Conservation (phyloP, 2,329 filamentous ascomycete species). For the Hymenoscyphus repandus region DNA sequence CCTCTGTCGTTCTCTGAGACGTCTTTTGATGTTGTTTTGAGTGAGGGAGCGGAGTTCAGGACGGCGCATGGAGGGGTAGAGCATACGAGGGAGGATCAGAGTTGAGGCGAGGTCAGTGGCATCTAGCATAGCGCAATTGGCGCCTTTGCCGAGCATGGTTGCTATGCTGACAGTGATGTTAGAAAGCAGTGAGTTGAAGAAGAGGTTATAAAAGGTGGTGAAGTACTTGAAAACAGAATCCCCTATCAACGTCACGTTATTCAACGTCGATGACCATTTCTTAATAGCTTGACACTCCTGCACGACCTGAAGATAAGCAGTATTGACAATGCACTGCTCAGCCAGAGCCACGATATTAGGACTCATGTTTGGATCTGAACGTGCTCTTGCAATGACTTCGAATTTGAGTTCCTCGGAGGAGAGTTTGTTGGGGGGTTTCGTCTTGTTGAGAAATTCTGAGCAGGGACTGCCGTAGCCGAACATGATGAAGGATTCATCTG, state of each 20-base stretch:
- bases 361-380: slow-evolving; percentile 14
- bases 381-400: slow-evolving; percentile 18
- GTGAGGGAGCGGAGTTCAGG: slow-evolving; percentile 14
- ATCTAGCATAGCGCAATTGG: slow-evolving; percentile 28
- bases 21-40: slow-evolving; percentile 22
- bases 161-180: slow-evolving; percentile 16
- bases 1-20: slow-evolving; percentile 22
- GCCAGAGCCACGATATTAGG: slow-evolving; percentile 18
- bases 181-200: neutral
- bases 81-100: slow-evolving; percentile 7
- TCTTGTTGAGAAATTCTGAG: slow-evolving; percentile 20
- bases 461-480: slow-evolving; percentile 22
- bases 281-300: slow-evolving; percentile 22
- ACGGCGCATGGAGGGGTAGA: slow-evolving; percentile 4
- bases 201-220: neutral
- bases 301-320: slow-evolving; percentile 21
- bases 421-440: slow-evolving; percentile 16
- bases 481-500: slow-evolving; percentile 29
- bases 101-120: slow-evolving; percentile 22
- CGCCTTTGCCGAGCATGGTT: slow-evolving; percentile 26
- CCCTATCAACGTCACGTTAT: slow-evolving; percentile 23
- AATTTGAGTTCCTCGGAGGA: slow-evolving; percentile 22
- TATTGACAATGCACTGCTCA: slow-evolving; percentile 18
- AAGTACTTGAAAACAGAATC: slow-evolving; percentile 21
- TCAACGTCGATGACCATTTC: slow-evolving; percentile 20